Evolutionary conservation across 495 filamentous ascomycete genomes (phyloP).

Genomic region (Hypoxylon subgilvum): DNA sequence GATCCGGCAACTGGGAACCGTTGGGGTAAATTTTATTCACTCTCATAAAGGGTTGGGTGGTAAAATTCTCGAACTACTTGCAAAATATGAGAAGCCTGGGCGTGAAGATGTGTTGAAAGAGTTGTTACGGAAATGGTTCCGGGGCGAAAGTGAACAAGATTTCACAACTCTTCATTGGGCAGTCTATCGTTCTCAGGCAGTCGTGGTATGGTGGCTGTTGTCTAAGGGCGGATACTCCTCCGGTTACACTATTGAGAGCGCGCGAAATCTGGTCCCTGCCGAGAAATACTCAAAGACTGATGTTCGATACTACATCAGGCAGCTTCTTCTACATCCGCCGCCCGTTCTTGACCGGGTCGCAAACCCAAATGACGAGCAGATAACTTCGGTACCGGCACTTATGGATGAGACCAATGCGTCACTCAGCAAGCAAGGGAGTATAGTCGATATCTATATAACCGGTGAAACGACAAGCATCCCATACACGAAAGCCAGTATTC

Average conservation of each 20-base stretch:
- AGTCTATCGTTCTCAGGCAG: slow-evolving; percentile 3
- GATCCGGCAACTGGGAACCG: background rate
- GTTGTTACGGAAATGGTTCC: slow-evolving; percentile 7
- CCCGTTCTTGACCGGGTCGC: slow-evolving; percentile 8
- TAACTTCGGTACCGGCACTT: background rate
- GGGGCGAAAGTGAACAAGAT: background rate
- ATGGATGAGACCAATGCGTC: background rate
- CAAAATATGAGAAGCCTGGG: slow-evolving; percentile 10
- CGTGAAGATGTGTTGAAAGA: slow-evolving; percentile 6
- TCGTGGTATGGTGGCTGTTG: slow-evolving; percentile 27
- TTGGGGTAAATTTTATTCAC: background rate
- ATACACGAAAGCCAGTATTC: slow-evolving; percentile 1
- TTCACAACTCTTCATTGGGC: slow-evolving; percentile 12
- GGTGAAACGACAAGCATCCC: slow-evolving; percentile 8
- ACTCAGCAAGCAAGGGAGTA: slow-evolving; percentile 6
- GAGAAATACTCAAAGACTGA: background rate
- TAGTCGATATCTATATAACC: slow-evolving; percentile 8
- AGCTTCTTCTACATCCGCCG: slow-evolving; percentile 13
- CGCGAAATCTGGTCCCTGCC: background rate
- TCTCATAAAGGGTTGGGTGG: background rate
- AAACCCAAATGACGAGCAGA: slow-evolving; percentile 7
- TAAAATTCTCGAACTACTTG: slow-evolving; percentile 6
- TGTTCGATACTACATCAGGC: slow-evolving; percentile 1
- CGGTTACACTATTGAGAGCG: slow-evolving; percentile 2
- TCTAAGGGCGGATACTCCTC: slow-evolving; percentile 24